Base-by-base conservation (phyloP, 1,139 yeast species). In the Lodderomyces orthopsilosis region DNA sequence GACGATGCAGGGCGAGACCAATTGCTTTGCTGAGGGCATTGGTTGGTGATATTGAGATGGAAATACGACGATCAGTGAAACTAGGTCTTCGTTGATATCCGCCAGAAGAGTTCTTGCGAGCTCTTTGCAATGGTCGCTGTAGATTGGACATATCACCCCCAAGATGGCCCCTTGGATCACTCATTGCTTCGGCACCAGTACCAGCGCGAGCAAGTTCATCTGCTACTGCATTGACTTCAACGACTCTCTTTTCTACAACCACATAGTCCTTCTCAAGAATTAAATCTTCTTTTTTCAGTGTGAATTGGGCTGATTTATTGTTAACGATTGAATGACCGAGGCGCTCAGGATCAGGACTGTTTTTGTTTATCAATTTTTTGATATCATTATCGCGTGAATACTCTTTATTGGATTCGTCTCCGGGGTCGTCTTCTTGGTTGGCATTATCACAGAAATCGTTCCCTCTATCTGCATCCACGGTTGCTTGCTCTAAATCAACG, bases 161-260 rank as follows among this genome's bases (percentile, higher is more conserved):
- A 7, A 15, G n/a, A 15, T 30, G 34, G 19, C 15, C 19, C 10
- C 54, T 40, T 7, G 51, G 38, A 15, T 51, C 51, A 38, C 58
- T 57, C 42, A 75, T 72, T 0, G 81, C 83, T 19, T 68, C 72
- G 3, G 75, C 79, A 1, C 82, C 81, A 42, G 78, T 67, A 1
- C 87, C 86, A 2, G 85, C 83, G 50, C 76, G 75, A 2, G 87
- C 93, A 44, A 91, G 69, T 59, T 90, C 95, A 62, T 93, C 98
- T 8, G 98, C 98, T 45, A 93, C 71, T 1, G 96, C 94, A 65
- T 93, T 93, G 9, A 93, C 95, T 61, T 93, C 98, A 4, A 93
- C 97, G 0, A 94, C 89, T 42, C 95, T 77, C 62, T 90, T 91
- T 61, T 93, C 98, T 21, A 93, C 93, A 33, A 93, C 95, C 37